phyloP scores from a whole-genome alignment of 2,329 filamentous ascomycete species.

The Talaromyces verruculosus region DNA sequence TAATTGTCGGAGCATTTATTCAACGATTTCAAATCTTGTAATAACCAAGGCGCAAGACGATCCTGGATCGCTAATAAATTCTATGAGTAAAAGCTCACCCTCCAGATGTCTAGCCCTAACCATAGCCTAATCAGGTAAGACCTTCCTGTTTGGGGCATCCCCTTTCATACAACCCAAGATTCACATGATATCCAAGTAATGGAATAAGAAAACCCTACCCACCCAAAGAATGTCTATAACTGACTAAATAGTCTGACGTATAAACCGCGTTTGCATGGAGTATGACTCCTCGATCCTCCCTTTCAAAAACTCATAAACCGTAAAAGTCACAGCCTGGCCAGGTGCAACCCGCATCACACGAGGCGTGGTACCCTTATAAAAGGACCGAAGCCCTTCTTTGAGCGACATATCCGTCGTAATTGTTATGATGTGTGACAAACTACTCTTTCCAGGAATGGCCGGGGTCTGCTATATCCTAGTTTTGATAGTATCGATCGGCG shows the following conservation, averaged over 20 bases:
- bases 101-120: not conserved
- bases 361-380: constrained; percentile 98
- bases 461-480: constrained; percentile 89
- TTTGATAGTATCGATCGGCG: constrained; percentile 98
- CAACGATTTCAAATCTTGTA: too few species aligned
- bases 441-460: constrained; percentile 75
- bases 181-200: not conserved
- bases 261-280: not conserved
- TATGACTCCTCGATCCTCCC: constrained; percentile 56
- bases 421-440: constrained; percentile 70
- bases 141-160: not conserved
- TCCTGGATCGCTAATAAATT: too few species aligned
- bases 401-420: constrained; percentile 85
- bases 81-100: not conserved
- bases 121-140: not conserved
- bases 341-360: constrained; percentile 96
- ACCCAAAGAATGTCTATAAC: not conserved
- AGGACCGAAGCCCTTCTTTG: constrained; percentile 90
- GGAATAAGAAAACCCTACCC: not conserved
- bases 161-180: not conserved
- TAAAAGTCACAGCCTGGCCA: constrained; percentile 79
- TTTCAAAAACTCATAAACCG: constrained; percentile 74
- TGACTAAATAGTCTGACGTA: not conserved
- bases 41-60: too few species aligned
- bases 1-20: too few species aligned